These are phyloP conservation scores for Purpureocillium lavendulum DNA, from an alignment of 2,329 filamentous ascomycete species.

Conservation along the genomic window DNA sequence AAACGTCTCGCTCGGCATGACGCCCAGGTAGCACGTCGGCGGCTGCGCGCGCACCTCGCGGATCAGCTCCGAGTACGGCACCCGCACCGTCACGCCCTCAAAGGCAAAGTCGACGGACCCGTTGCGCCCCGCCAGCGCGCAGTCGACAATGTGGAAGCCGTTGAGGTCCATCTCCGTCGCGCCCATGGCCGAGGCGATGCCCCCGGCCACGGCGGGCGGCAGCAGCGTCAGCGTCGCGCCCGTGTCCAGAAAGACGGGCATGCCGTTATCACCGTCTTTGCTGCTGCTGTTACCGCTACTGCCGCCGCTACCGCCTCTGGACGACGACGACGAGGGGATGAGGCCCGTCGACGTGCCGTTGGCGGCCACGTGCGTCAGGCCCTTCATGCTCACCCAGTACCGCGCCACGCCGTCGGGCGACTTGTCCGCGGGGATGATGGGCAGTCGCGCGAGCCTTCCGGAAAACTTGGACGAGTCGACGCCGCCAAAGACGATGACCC, in stretches of 20 bases:
- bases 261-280: constrained; percentile 18
- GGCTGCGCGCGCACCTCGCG: constrained; percentile 11
- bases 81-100: constrained; percentile 35
- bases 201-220: constrained; percentile 44
- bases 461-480: constrained; percentile 57
- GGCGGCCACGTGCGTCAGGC: constrained; percentile 32
- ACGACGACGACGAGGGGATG: not conserved
- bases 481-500: constrained; percentile 61
- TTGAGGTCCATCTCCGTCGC: constrained; percentile 25
- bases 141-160: constrained; percentile 40
- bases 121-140: constrained; percentile 26
- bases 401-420: constrained; percentile 46
- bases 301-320: too few relatives aligned
- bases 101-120: constrained; percentile 43
- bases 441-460: constrained; percentile 50
- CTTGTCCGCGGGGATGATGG: constrained; percentile 47
- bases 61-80: constrained; percentile 42
- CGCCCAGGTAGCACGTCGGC: constrained; percentile 38
- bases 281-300: too few relatives aligned
- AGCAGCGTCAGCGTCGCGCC: constrained; percentile 62
- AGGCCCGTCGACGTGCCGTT: constrained; percentile 17
- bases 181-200: constrained; percentile 41
- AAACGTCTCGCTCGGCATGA: constrained; percentile 37
- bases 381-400: constrained; percentile 43
- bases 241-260: constrained; percentile 60